phyloP scores from a whole-genome alignment of 805 yeast genomes.

The Wickerhamomyces ciferrii region DNA sequence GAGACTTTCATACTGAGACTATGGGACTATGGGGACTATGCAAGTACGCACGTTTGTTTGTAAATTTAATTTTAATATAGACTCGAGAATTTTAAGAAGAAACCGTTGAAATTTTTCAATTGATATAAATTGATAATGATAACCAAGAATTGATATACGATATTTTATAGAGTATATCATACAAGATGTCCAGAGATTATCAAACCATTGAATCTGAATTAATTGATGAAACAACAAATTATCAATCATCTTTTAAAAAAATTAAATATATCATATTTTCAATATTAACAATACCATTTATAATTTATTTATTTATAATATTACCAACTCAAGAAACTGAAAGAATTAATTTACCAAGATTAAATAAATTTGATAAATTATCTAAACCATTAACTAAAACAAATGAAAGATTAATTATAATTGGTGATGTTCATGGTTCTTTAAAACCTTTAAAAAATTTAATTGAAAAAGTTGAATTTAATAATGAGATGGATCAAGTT shows the following conservation, averaged over 20 bases:
- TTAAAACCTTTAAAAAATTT: slow-evolving; percentile 48
- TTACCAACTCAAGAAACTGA: neutral
- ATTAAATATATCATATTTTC: too few relatives aligned
- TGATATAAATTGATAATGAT: too few relatives aligned
- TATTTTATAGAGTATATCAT: too few relatives aligned
- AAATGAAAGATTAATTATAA: slow-evolving; percentile 45
- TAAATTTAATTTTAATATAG: too few relatives aligned
- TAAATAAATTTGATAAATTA: neutral
- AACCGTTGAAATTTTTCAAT: too few relatives aligned
- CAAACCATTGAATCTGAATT: neutral
- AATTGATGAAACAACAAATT: too few relatives aligned
- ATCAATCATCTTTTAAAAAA: too few relatives aligned
- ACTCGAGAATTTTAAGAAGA: too few relatives aligned
- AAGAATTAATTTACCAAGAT: neutral
- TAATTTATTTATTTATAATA: neutral
- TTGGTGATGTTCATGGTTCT: slow-evolving; percentile 91
- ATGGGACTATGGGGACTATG: too few relatives aligned
- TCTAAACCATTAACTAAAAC: neutral
- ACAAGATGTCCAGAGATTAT: neutral
- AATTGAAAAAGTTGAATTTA: slow-evolving; percentile 42
- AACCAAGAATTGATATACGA: too few relatives aligned
- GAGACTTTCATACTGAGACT: too few relatives aligned
- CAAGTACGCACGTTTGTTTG: too few relatives aligned
- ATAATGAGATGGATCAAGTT: slow-evolving; percentile 47
- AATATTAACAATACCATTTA: neutral